Percentiles rank a stretch among this genome's conserved stretches.
Evolutionary conservation across 2,329 filamentous ascomycete genomes (phyloP).

Genomic region (Colletotrichum higginsianum): DNA sequence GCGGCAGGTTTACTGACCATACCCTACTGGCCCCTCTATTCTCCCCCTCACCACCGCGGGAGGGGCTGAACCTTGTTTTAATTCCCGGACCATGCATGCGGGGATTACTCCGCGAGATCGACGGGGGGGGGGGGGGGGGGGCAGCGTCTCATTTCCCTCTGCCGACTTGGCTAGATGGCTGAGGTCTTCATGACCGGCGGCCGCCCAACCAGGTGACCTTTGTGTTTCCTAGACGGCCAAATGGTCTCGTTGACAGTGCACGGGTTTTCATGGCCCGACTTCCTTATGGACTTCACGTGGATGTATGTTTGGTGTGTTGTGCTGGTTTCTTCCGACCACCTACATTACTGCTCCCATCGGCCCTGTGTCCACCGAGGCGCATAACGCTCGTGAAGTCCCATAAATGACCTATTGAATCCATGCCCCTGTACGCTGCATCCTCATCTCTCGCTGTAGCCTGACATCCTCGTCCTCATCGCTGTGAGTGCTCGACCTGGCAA

Average conservation of each 20-base stretch:
- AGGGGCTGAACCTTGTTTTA: conserved; percentile 43
- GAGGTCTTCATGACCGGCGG: not conserved
- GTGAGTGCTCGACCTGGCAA: not conserved
- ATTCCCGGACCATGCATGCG: conserved; percentile 36
- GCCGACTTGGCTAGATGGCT: conserved; percentile 15
- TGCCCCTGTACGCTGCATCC: not conserved
- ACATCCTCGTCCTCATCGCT: conserved; percentile 10
- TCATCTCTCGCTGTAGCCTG: conserved; percentile 6
- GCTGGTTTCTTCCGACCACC: not conserved
- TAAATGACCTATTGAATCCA: conserved; percentile 16
- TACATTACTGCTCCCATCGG: not conserved
- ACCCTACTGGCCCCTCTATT: conserved; percentile 23
- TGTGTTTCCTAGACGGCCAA: conserved; percentile 20
- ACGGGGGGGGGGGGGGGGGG: not conserved
- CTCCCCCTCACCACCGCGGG: conserved; percentile 14
- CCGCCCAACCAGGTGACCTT: conserved; percentile 22
- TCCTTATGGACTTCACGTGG: conserved; percentile 20
- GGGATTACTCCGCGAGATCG: conserved; percentile 26
- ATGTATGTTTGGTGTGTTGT: conserved; percentile 15
- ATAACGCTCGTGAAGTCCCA: conserved; percentile 18
- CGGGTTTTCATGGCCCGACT: conserved; percentile 4
- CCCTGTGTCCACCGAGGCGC: conserved; percentile 1
- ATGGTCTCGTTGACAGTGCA: not conserved
- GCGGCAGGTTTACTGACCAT: conserved; percentile 22
- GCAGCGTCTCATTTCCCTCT: conserved; percentile 19